Base-by-base conservation (phyloP, 495 filamentous ascomycete genomes). In the Pyrenula massariospora region DNA sequence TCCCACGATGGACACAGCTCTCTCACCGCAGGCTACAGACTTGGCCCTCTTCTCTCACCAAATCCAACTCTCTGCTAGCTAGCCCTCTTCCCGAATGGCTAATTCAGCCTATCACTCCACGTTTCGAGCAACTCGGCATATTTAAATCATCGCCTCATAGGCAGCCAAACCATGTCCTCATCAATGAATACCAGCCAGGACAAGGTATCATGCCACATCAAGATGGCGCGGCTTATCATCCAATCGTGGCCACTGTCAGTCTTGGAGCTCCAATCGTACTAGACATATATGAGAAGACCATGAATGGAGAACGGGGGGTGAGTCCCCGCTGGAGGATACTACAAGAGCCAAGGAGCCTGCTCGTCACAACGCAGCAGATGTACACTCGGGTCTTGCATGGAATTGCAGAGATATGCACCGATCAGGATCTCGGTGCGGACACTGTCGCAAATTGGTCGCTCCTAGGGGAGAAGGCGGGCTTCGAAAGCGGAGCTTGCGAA, bases 121-220 rank as follows among this genome's bases (percentile, higher is more conserved):
- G 88, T 31, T 75, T 98, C 3, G 73, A 76, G 19, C 60, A 55
- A 2, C 66, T 83, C 0, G 68, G 70, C 52, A 75, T 95, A 22
- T 96, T 96, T 68, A 64, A 68, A 2, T 63, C 77, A 20, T 80
- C 89, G 22, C 88, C 91, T 23, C 91, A 96, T 61, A 57, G 70
- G 10, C 73, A 68, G 2, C 90, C 92, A 25, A 98, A 98, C 59
- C 93, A 98, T 73, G 87, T 93, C 51, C 76, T 98, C 19, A 80
- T 97, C 48, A 98, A 98, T 63, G 91, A 96, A 69, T 98, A 98
- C 68, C 70, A 68, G 0, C 83, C 88, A 0, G 89, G 88, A 1
- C 86, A 95, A 60, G 93, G 93, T 5, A 98, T 97, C 58, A 92
- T 96, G 87, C 83, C 91, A 54, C 93, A 98, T 65, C 91, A 98